Percentiles rank a stretch among this genome's conserved stretches.
phyloP scores from a whole-genome alignment of 306 rosid species.

The Vicia villosa region DNA sequence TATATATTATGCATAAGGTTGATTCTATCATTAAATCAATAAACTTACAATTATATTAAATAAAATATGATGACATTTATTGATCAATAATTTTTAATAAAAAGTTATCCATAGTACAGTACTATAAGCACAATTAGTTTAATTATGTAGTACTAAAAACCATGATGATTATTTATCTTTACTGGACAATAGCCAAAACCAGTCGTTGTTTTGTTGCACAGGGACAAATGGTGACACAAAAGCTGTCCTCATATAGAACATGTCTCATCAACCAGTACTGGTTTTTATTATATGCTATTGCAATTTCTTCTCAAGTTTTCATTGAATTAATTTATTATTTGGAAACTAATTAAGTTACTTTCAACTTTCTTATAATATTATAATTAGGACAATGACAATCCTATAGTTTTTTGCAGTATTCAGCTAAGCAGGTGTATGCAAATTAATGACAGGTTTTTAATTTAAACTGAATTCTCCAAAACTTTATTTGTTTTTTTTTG shows the following conservation, averaged over 20 bases:
- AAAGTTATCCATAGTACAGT: no score
- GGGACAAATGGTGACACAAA: conserved; percentile 4
- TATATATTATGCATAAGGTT: no score
- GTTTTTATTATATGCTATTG: background rate
- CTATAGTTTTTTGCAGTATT: background rate
- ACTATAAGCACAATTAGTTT: no score
- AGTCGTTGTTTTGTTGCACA: conserved; percentile 27
- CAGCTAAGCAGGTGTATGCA: background rate
- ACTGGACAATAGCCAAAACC: background rate
- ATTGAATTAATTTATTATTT: background rate
- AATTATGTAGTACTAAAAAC: conserved; percentile 1
- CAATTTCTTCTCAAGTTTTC: background rate
- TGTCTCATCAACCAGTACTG: conserved; percentile 21
- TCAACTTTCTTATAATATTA: background rate
- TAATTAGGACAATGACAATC: background rate
- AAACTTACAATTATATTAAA: no score
- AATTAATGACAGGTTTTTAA: background rate
- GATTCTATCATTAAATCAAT: no score
- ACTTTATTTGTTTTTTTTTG: background rate
- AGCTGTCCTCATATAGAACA: background rate
- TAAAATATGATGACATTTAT: no score
- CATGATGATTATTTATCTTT: conserved; percentile 10
- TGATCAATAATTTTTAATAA: no score
- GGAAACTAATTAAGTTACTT: background rate
- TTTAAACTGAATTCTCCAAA: background rate